Base-by-base conservation (phyloP, 345 rosid genomes). In the Euphorbia tirucalli region DNA sequence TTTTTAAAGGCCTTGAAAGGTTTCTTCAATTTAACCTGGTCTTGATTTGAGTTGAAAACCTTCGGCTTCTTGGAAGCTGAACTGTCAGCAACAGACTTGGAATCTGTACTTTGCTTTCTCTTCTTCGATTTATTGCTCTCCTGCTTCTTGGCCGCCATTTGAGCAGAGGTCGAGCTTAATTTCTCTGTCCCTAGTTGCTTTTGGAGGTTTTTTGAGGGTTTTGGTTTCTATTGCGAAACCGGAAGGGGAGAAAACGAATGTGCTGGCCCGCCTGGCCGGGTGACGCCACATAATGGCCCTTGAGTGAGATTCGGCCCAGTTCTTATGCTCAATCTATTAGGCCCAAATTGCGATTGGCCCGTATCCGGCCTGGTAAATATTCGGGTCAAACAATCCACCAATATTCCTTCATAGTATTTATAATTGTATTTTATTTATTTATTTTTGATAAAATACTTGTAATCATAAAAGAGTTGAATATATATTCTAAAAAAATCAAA, bases 91-190 rank as follows among this genome's bases (percentile, higher is more conserved):
- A 65, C 71, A 0, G 59, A 4, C 57, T 83, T 80, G 14, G 71
- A 68, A 56, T 66, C 74, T 60, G 74, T 46, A 9, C 37, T 68
- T 61, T 75, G 68, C 82, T 81, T 86, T 56, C 89, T 82, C 82
- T 85, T 85, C 44, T 73, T 79, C 44, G 75, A 59, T 62, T 78
- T 75, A 66, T 39, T 66, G 65, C 76, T 61, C 14, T 74, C 75
- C 9, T 78, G 79, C 58, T 77, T 77, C 80, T 83, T 82, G 58
- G 82, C 77, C 77, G 87, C 88, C 92, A 88, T 88, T 65, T 83
- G 37, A 72, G 69, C 31, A 8, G 7, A 21, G 15, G 24, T 49
- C 1, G 61, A 74, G 72, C 25, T 62, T 10, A 4, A 22, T 1
- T 0, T 37, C 25, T 49, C 18, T 25, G 66, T 30, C n/a, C 8